Base-by-base conservation (phyloP, 2,329 filamentous ascomycete genomes). In the Zymoseptoria tritici region DNA sequence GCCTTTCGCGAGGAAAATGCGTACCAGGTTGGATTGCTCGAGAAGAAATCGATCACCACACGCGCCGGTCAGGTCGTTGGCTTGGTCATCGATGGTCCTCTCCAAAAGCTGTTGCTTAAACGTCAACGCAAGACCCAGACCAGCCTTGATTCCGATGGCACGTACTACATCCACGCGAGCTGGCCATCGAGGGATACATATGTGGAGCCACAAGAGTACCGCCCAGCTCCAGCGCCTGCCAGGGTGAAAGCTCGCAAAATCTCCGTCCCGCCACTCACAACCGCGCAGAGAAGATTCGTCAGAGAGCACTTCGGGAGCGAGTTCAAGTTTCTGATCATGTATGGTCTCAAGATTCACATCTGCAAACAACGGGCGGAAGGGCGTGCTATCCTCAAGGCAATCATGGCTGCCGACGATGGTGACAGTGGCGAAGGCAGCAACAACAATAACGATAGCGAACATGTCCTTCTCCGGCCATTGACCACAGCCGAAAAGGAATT, bases 341-440 rank as follows among this genome's bases (percentile, higher is more conserved):
- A 71, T 57, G 68, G 70, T 0, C 64, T 77, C 21, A 72, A 59
- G 16, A 75, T 77, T 53, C 61, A 72, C 61, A 71, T 74, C 8
- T 72, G 76, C 3, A 71, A 76, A 24, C 70, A 77, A 57, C 73
- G 75, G 26, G 72, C 67, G 55, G 68, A 75, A 54, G 74, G 74
- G 4, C 62, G 72, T 7, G 9, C 9, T 4, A 70, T 76, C 42
- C 54, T 71, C 24, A 64, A 69, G 19, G 61, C 55, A 9, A 49
- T 74, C 13, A 74, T 73, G 69, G 65, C 85, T 59, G 51, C 9
- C 8, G 51, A 52, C 20, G 21, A 52, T 20, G 51, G 13, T 36
- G 22, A 2, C 22, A 24, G 22, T 5, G 31, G 9, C 31, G 31
- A 9, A 9, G 31, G 1, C 13, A 9, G 9, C 9, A 13, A 36